Evolutionary conservation across 1,284 basidiomycete genomes (phyloP).

Genomic region (Rhodotorula sp.): DNA sequence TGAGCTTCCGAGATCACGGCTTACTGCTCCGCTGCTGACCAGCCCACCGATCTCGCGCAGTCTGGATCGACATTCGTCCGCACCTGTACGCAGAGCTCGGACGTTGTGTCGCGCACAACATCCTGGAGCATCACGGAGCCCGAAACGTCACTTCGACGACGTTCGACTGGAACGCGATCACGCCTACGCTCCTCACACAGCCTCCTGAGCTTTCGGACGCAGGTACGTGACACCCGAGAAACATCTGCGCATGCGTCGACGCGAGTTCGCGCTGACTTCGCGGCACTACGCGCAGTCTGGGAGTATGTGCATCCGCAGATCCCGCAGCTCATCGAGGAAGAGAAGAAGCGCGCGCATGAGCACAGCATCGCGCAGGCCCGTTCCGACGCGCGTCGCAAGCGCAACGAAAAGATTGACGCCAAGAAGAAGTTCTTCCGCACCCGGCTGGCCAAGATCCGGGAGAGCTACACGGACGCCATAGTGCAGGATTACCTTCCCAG

Average conservation of each 20-base stretch:
- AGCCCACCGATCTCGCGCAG: not conserved
- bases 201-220: not conserved
- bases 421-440: not conserved
- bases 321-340: not conserved
- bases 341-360: not conserved
- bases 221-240: no score
- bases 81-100: not conserved
- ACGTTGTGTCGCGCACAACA: not conserved
- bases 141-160: not conserved
- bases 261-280: no score
- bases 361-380: not conserved
- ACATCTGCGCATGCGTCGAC: no score
- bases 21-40: no score
- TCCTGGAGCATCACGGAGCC: not conserved
- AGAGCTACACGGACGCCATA: not conserved
- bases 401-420: not conserved
- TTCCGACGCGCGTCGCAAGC: not conserved
- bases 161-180: not conserved
- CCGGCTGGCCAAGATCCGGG: not conserved
- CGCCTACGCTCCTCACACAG: not conserved
- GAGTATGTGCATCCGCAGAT: constrained; percentile 4
- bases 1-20: no score
- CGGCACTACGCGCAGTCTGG: constrained; percentile 9
- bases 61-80: not conserved
- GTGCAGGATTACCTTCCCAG: not conserved